Evolutionary conservation across 1,284 basidiomycete genomes (phyloP), one percentile per base, ranked within the genome.

Genomic region (Pterulicium gracile): DNA sequence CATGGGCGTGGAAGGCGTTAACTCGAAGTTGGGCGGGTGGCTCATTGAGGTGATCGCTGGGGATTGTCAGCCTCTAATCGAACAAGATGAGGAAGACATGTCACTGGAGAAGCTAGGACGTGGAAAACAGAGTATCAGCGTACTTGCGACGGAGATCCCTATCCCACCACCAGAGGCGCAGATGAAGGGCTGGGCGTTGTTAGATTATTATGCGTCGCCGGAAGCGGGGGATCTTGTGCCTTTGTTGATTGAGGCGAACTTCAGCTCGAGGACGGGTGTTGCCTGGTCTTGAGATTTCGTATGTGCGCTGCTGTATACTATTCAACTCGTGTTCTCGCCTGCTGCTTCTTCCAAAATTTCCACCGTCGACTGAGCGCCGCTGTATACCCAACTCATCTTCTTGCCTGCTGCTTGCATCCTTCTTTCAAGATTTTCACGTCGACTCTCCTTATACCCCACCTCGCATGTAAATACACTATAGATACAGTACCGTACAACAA

Each of bases 1-100:
- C 3, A 56, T 92, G 5, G 90, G 90, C 2, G 66, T 91, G 18
- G 79, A 88, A 56, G 90, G 91, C 2, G 79, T 91, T 40, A 94
- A 95, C 57, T 68, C 68, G n/a, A 70, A 81, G 18, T 61, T 90
- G 1, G 78, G 73, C 1, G 65, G 63, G 48, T 91, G 86, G 82
- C 55, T 92, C n/a, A 22, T 43, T 17, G 45, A 50, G 47, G 42
- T 50, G 43, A 42, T n/a, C 34, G 45, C 48, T 36, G 17, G 42
- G 35, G 10, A 20, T 36, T 4, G 45, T 18, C 23, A 36, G 49
- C 3, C 47, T 49, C 47, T 40, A 53, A 48, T 24, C 34, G 22
- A 42, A 46, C n/a, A n/a, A n/a, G 21, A 24, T 17, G 35, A 35
- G 34, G 45, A n/a, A 22, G 20, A 4, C 21, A 23, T 18, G 22